Conservation (phyloP, 2,329 filamentous ascomycete genomes). For the Diplocarpon mali region DNA sequence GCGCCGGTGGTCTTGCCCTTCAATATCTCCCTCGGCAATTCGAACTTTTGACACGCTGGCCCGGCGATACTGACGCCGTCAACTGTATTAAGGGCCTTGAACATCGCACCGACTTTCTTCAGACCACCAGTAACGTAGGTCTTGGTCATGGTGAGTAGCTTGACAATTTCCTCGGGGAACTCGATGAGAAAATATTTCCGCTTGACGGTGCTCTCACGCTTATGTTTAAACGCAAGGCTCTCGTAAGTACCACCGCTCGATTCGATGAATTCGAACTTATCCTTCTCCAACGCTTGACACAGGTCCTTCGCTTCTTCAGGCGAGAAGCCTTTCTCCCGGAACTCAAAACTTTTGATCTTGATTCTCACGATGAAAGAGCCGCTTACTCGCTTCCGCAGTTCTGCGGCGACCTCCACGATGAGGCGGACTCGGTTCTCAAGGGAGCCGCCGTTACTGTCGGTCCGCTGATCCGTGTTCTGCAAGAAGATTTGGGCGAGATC, state of each 20-base stretch:
- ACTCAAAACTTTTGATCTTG: constrained; percentile 49
- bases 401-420: constrained; percentile 46
- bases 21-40: constrained; percentile 31
- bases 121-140: constrained; percentile 53
- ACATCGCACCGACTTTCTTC: constrained; percentile 40
- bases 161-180: constrained; percentile 44
- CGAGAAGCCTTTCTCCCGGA: constrained; percentile 43
- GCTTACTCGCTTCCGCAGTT: constrained; percentile 34
- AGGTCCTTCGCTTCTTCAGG: constrained; percentile 47
- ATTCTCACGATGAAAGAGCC: constrained; percentile 38
- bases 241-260: constrained; percentile 54
- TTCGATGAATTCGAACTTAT: constrained; percentile 54
- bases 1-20: constrained; percentile 36
- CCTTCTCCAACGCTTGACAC: constrained; percentile 36
- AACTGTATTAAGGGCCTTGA: constrained; percentile 35
- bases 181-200: constrained; percentile 61
- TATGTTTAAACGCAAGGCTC: constrained; percentile 30
- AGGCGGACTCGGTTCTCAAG: constrained; percentile 32
- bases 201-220: constrained; percentile 31
- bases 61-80: constrained; percentile 40
- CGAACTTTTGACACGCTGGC: constrained; percentile 34
- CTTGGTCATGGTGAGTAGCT: constrained; percentile 34
- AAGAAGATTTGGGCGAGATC: constrained; percentile 26
- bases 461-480: constrained; percentile 22
- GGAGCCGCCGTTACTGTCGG: constrained; percentile 25